Base-by-base conservation (phyloP, 192 early-diverging fungal species). In the Coemansia sp. region DNA sequence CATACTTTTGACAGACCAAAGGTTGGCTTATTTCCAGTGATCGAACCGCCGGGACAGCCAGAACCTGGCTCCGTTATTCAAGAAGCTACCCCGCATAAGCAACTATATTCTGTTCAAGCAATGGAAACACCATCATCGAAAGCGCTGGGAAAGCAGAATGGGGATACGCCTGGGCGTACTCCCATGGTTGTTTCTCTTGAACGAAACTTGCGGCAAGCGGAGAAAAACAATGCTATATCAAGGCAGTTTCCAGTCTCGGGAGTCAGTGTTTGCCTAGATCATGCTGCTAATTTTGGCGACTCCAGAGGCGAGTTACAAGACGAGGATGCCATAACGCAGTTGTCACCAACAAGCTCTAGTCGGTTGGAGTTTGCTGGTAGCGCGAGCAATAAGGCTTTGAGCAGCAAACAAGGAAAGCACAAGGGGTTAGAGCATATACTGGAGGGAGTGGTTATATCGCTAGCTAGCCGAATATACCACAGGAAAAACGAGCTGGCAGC, bases 101-200 rank as follows among this genome's bases (percentile, higher is more conserved):
- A 26, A 26, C 0, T n/a, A 41, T 41, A 4, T 11, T 19, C 67
- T 11, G 42, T 15, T n/a, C 21, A 40, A 10, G 39, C 41, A 37
- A 54, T 50, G 21, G 13, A 26, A 15, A 71, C 69, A 8, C 75
- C 80, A 7, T 65, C 61, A 15, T 26, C 61, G 11, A 69, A 56
- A 40, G 32, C 23, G 52, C 1, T 39, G 38, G 38, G 57, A 38
- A 57, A 45, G 21, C 56, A 52, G 65, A 26, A 58, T 40, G 32
- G 45, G 38, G 71, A 44, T 6, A 83, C 80, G 23, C 80, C 80
- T 9, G 80, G 80, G 19, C 61, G 68, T 0, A 83, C 80, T 2
- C 80, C 80, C 6, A 69, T 83, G 4, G 80, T 72, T 44, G 16
- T 77, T 2, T 77, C 80, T 12, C 72, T 83, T 4, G 80, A 83